These are phyloP conservation scores for Pseudocohnilembus persalinus DNA, from an alignment of 169 alveolate species.

Conservation along the genomic window DNA sequence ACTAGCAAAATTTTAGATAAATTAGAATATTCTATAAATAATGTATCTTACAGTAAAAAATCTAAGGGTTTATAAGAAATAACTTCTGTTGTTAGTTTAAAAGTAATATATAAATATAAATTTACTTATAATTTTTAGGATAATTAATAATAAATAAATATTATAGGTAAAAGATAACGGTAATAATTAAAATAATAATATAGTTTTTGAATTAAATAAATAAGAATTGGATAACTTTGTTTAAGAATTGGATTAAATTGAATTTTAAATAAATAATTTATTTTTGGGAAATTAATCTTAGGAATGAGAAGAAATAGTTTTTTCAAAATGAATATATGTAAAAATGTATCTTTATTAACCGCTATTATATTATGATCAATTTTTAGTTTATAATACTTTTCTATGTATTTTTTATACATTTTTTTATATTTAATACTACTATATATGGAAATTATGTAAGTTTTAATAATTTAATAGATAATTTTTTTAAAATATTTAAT, in stretches of 20 bases:
- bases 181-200: not conserved
- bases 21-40: slow-evolving; percentile 25
- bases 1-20: slow-evolving; percentile 8
- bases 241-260: not conserved
- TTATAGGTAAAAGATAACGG: not conserved
- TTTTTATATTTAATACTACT: too few relatives aligned
- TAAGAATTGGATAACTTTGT: not conserved
- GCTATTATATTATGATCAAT: too few relatives aligned
- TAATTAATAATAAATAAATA: not conserved
- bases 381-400: too few relatives aligned
- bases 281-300: too few relatives aligned
- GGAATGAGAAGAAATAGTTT: too few relatives aligned
- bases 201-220: slow-evolving; percentile 7
- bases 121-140: not conserved
- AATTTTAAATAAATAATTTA: too few relatives aligned
- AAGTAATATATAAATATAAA: not conserved
- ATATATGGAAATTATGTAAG: too few relatives aligned
- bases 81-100: not conserved
- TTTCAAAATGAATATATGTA: too few relatives aligned
- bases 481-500: too few relatives aligned
- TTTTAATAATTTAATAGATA: too few relatives aligned
- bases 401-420: too few relatives aligned
- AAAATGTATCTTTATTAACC: too few relatives aligned
- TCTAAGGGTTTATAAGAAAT: slow-evolving; percentile 19
- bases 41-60: slow-evolving; percentile 16